Evolutionary conservation across 208 protist genomes (phyloP).

Genomic region (Leishmania tropica): DNA sequence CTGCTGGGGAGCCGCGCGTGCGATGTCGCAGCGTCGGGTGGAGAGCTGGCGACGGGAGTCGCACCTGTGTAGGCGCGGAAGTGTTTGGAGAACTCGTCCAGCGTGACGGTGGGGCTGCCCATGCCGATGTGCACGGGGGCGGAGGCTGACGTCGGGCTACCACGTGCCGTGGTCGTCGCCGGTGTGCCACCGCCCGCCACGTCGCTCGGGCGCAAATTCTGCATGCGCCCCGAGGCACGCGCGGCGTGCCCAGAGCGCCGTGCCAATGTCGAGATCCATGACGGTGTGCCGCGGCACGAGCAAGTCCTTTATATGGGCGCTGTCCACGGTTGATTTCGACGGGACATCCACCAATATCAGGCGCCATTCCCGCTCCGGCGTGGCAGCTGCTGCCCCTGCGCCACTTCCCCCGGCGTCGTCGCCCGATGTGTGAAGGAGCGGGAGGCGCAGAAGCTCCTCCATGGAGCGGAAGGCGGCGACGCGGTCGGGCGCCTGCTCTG

Average conservation of each 20-base stretch:
- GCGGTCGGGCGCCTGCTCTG: conserved; percentile 84
- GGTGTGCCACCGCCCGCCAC: conserved; percentile 15
- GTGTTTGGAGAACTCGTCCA: conserved; percentile 49
- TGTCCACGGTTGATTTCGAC: conserved; percentile 30
- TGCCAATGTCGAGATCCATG: conserved; percentile 97
- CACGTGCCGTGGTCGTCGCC: background rate
- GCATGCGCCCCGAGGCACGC: conserved; percentile 80
- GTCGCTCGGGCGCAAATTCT: conserved; percentile 47
- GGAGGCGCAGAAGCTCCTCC: conserved; percentile 81
- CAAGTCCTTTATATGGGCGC: conserved; percentile 61
- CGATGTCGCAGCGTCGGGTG: background rate
- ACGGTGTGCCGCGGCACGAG: conserved; percentile 86
- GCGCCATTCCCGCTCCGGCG: conserved; percentile 72
- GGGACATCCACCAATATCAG: conserved; percentile 92
- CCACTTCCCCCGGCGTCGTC: conserved; percentile 9
- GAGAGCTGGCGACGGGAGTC: background rate
- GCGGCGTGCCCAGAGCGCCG: conserved; percentile 95
- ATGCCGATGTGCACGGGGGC: background rate
- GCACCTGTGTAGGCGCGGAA: conserved; percentile 30
- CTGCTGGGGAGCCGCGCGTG: background rate
- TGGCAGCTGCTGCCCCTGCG: background rate
- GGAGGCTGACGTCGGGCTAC: background rate
- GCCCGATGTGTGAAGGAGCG: conserved; percentile 29
- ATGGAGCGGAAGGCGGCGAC: conserved; percentile 74
- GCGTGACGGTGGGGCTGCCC: conserved; percentile 16